Base-by-base conservation (phyloP, 2,329 filamentous ascomycete genomes). In the Colletotrichum nymphaeae region DNA sequence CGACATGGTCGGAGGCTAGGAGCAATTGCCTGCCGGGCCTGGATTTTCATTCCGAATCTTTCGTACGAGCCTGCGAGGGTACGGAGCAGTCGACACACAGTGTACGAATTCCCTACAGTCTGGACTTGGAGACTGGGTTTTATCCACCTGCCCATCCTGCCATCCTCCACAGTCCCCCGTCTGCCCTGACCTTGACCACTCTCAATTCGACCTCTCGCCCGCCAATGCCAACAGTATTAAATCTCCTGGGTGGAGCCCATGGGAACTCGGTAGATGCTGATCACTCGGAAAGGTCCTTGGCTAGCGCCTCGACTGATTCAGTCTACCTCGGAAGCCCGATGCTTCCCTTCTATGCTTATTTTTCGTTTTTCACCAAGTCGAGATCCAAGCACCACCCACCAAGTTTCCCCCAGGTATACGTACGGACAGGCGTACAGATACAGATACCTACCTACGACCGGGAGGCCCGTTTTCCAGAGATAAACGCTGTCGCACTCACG, bases 161-260 rank as follows among this genome's bases (percentile, higher is more conserved):
- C 42, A 42, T 56, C 53, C 60, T 35, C 70, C 70, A 65, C 55
- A 69, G 66, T 46, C 66, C 46, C 60, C 71, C 60, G 71, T 62
- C 26, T 66, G 60, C 56, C 60, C 56, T 65, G 46, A 70, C 67
- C 67, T 55, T 60, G 55, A 42, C 56, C 60, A 56, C 65, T 65
- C 53, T 65, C 55, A 49, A n/a, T 62, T 60, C 14, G 32, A 49
- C 59, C 22, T 24, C 46, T 49, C 42, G n/a, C n/a, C 67, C 67
- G 53, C 71, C 67, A 73, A 73, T 62, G 30, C 67, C 55, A 73
- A 73, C 37, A 56, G 57, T n/a, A 66, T 65, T 65, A 73, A 73
- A 73, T 70, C 70, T 70, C 60, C 67, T 62, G 19, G 53, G 71
- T 64, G 67, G 71, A 42, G 32, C 59, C 53, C 42, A 42, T 24